Evolutionary conservation across 805 yeast genomes (phyloP), one percentile per base, ranked within the genome.

Genomic region (Ascoidea tarda): DNA sequence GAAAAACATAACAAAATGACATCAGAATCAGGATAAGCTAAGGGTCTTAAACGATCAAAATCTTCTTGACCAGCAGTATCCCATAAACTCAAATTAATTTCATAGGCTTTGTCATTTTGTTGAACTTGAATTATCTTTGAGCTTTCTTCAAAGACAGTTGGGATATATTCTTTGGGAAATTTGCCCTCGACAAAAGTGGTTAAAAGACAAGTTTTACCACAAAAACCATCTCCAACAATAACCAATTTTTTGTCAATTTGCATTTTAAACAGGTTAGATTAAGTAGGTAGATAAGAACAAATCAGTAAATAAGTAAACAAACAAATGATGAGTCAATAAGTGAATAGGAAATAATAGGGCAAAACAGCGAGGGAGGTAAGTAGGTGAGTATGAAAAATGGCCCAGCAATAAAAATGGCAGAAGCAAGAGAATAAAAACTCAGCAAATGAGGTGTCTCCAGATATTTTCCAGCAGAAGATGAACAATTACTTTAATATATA

Each of bases 21-120:
- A 58, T 79, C 82, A 0, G 83, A 76, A 59, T 78, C 82, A 5
- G 83, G 82, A 60, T 79, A 79, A 16, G 57, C 78, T 54, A 79
- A 68, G 14, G 84, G 84, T 60, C 84, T 69, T 59, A 79, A 71
- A 54, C 84, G 67, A 60, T 78, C 83, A 60, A 79, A 79, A 62
- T 79, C 84, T 55, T 76, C 71, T 63, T 79, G 84, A 44, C 84
- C 84, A 4, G 84, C 84, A 33, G 84, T 79, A 70, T 79, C 84
- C 83, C 83, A 79, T 48, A 79, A 65, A 12, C 81, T 81, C 50
- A 79, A 66, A 54, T 78, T 77, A 52, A 78, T 73, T 51, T 16
- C 28, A 58, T 75, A 75, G 32, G 77, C 75, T 58, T 77, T 79
- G 32, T 78, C 79, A 54, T 71, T 75, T 58, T 72, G 75, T 49